Percentiles rank a stretch among this genome's conserved stretches.
Conservation (phyloP, 345 rosid genomes). For the rapeseed (Brassica napus) region DNA sequence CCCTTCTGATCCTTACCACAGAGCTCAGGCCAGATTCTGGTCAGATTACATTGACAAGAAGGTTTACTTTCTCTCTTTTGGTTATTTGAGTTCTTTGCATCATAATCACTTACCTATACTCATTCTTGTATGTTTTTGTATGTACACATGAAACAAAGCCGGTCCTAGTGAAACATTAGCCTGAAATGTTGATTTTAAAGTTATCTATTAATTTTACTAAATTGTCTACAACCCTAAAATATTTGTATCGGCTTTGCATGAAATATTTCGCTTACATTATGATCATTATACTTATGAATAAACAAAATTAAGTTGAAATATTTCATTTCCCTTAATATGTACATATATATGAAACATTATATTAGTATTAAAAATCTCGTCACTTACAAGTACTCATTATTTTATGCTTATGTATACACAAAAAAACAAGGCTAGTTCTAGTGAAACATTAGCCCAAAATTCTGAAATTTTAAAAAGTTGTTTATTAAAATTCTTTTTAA, state of each 20-base stretch:
- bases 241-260: background rate
- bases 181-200: background rate
- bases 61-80: constrained; percentile 5
- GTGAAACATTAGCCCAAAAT: no score
- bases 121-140: background rate
- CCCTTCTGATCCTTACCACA: constrained; percentile 37
- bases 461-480: no score
- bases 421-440: no score
- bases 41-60: constrained; percentile 30
- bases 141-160: background rate
- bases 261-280: background rate
- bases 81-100: background rate
- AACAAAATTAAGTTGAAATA: background rate
- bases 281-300: background rate
- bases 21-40: constrained; percentile 40
- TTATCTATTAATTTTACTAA: no score
- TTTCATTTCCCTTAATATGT: background rate
- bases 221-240: no score
- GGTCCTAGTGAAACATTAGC: background rate
- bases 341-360: no score
- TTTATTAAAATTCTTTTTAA: no score
- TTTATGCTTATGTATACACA: no score
- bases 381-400: no score
- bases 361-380: no score
- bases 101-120: background rate